A percentile compares a stretch with the other conserved stretches of the same genome.
Evolutionary conservation across 176 grass and related monocot genomes (phyloP).

Genomic region (Carex kokanica): DNA sequence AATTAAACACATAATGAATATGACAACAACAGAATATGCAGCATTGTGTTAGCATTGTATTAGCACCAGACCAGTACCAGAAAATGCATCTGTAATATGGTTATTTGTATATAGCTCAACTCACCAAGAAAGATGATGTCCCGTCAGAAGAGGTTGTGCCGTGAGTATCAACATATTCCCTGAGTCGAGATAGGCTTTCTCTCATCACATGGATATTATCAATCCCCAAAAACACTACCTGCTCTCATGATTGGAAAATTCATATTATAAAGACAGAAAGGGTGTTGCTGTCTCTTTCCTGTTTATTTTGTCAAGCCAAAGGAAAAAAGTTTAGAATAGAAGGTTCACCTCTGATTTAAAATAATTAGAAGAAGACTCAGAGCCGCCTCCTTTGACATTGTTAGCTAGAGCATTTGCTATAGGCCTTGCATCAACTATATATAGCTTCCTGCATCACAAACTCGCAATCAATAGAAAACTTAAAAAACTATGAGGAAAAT

Average conservation of each 20-base stretch:
- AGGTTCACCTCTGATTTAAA: slow-evolving; percentile 69
- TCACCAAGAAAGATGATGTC: slow-evolving; percentile 62
- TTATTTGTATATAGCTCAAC: slow-evolving; percentile 22
- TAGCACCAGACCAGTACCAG: neutral
- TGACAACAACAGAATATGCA: neutral
- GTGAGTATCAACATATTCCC: slow-evolving; percentile 94
- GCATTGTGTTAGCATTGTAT: neutral
- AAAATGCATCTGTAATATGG: neutral
- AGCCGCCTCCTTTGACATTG: slow-evolving; percentile 94
- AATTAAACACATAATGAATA: neutral
- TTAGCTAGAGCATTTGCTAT: slow-evolving; percentile 96
- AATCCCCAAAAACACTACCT: slow-evolving; percentile 96
- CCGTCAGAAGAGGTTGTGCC: slow-evolving; percentile 81
- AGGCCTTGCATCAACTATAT: slow-evolving; percentile 98
- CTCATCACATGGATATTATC: slow-evolving; percentile 98
- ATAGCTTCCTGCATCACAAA: slow-evolving; percentile 65
- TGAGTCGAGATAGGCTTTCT: slow-evolving; percentile 93
- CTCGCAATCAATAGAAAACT: slow-evolving; percentile 26
- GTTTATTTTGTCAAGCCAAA: neutral
- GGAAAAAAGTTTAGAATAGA: neutral
- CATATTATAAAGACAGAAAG: slow-evolving; percentile 16
- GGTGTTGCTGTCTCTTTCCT: neutral
- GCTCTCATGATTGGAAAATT: slow-evolving; percentile 33
- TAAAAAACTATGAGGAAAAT: slow-evolving; percentile 17
- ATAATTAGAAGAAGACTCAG: slow-evolving; percentile 95